Conservation (phyloP, 1,284 basidiomycete genomes). For the Ustilago tritici region DNA sequence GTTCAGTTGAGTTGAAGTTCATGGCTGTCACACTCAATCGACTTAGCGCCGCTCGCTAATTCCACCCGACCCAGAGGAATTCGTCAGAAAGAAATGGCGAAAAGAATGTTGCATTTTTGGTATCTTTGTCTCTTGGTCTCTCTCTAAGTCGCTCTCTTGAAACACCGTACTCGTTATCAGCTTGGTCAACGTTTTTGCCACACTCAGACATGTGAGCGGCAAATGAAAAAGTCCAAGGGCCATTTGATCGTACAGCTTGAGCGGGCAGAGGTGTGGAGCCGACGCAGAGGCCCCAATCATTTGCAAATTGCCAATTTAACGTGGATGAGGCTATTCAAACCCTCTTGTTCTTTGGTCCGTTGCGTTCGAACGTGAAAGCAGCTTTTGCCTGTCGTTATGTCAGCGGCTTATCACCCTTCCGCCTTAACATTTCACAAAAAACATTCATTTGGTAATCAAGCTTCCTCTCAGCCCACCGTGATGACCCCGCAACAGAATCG, state of each 20-base stretch:
- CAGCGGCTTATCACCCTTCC: background rate
- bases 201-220: too few species aligned
- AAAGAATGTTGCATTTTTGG: too few species aligned
- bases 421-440: background rate
- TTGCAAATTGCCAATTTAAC: constrained; percentile 4
- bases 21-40: background rate
- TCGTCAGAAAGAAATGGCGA: too few species aligned
- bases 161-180: background rate
- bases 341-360: background rate
- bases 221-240: too few species aligned
- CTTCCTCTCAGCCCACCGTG: background rate
- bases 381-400: background rate
- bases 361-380: constrained; percentile 12
- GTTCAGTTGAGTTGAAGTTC: background rate
- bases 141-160: background rate
- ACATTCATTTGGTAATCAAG: background rate
- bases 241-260: too few species aligned
- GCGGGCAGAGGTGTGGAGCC: constrained; percentile 2
- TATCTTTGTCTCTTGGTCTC: too few species aligned
- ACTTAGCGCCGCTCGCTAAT: background rate
- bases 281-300: background rate
- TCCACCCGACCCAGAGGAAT: too few species aligned
- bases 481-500: too few species aligned
- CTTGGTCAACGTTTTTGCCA: too few species aligned
- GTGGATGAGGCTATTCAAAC: constrained; percentile 5